Conservation (phyloP, 495 filamentous ascomycete genomes). For the Cercophora sp. region DNA sequence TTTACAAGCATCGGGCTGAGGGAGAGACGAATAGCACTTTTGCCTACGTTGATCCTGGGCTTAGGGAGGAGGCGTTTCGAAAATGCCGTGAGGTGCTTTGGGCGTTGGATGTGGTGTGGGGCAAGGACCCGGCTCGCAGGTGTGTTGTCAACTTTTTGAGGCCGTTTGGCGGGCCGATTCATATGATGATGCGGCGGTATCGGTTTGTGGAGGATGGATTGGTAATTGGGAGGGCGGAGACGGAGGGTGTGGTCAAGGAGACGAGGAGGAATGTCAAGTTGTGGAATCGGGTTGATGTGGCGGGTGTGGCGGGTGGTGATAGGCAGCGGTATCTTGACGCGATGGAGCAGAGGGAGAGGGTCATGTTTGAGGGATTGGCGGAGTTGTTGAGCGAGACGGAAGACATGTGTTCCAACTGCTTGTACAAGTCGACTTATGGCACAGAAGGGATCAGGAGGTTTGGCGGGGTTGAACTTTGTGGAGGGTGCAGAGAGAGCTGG, state of each 20-base stretch:
- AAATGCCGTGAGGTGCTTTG: conserved; percentile 20
- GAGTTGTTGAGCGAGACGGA: too few species aligned
- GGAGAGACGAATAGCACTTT: conserved; percentile 25
- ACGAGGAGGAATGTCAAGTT: conserved; percentile 18
- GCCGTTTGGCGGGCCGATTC: conserved; percentile 21
- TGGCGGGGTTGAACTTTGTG: too few species aligned
- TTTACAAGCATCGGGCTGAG: conserved; percentile 24
- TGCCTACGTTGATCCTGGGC: conserved; percentile 7
- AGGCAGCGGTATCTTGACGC: too few species aligned
- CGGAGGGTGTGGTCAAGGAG: conserved; percentile 13
- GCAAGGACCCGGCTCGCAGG: neutral
- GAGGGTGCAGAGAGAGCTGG: too few species aligned
- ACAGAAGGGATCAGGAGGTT: too few species aligned
- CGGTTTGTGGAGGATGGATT: conserved; percentile 24
- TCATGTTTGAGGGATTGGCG: too few species aligned
- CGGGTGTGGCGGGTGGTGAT: too few species aligned
- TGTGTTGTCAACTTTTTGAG: conserved; percentile 18
- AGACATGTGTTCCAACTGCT: too few species aligned
- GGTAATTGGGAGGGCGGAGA: conserved; percentile 15
- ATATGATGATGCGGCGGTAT: conserved; percentile 25
- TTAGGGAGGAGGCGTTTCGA: conserved; percentile 9
- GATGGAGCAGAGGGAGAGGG: too few species aligned
- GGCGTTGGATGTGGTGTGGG: conserved; percentile 20
- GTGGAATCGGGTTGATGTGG: too few species aligned
- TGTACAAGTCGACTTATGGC: too few species aligned